These are phyloP conservation scores for Lecanicillium sp. DNA, from an alignment of 2,329 filamentous ascomycete genomes.

Conservation along the genomic window DNA sequence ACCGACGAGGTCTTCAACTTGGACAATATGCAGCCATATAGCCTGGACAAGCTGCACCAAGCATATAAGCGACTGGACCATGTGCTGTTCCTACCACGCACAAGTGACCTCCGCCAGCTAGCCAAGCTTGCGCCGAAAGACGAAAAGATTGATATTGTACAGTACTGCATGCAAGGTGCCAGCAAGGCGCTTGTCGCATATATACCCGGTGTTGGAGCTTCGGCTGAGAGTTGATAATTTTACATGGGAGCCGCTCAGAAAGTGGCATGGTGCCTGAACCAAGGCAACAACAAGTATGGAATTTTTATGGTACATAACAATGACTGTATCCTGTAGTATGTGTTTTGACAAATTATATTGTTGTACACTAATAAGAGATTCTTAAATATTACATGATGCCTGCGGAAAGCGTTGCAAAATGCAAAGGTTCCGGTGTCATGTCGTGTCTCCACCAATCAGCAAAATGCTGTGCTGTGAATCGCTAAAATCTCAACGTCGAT, in stretches of 20 bases:
- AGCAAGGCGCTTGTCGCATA: constrained; percentile 75
- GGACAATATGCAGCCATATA: constrained; percentile 82
- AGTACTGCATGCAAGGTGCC: constrained; percentile 86
- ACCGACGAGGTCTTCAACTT: constrained; percentile 71
- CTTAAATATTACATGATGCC: too few species aligned
- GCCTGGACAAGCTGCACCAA: constrained; percentile 51
- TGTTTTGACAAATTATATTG: too few species aligned
- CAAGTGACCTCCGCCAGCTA: constrained; percentile 73
- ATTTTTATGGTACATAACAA: too few species aligned
- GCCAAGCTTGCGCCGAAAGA: constrained; percentile 45
- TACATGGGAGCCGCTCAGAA: too few species aligned
- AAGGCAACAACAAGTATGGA: too few species aligned
- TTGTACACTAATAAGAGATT: too few species aligned
- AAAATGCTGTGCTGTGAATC: background rate
- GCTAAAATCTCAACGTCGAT: constrained; percentile 4
- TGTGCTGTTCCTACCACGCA: constrained; percentile 79
- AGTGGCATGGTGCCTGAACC: too few species aligned
- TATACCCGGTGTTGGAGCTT: constrained; percentile 30
- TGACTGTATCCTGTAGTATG: too few species aligned
- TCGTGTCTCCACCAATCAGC: constrained; percentile 4
- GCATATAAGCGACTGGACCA: constrained; percentile 53
- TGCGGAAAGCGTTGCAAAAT: too few species aligned
- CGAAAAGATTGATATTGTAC: constrained; percentile 63
- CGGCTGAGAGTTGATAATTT: background rate
- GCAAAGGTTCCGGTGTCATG: too few species aligned